phyloP scores from a whole-genome alignment of 2,329 filamentous ascomycete species.

The Apiospora phragmitis region DNA sequence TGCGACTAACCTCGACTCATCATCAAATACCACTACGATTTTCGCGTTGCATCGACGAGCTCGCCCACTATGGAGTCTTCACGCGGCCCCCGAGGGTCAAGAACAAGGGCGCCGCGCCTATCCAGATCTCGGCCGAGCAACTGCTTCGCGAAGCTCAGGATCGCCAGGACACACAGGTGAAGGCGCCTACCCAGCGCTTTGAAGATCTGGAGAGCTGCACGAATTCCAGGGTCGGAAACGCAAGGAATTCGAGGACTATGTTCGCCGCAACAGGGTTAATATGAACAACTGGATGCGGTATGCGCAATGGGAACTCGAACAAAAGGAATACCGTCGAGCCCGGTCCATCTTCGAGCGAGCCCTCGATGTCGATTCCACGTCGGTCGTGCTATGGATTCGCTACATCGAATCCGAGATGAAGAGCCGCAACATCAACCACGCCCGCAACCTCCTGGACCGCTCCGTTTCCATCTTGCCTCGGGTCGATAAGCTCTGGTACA shows the following conservation, averaged over 20 bases:
- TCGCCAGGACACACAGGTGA: constrained; percentile 83
- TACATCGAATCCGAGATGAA: constrained; percentile 98
- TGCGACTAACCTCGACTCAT: not conserved
- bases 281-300: constrained; percentile 99
- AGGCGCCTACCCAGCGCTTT: constrained; percentile 92
- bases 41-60: not conserved
- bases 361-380: constrained; percentile 86
- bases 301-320: constrained; percentile 94
- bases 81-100: constrained; percentile 92
- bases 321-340: constrained; percentile 93
- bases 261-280: constrained; percentile 88
- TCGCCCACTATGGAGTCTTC: constrained; percentile 75
- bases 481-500: constrained; percentile 98
- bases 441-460: constrained; percentile 88
- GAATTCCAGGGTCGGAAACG: constrained; percentile 95
- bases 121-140: constrained; percentile 95
- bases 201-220: constrained; percentile 96
- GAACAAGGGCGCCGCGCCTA: constrained; percentile 92
- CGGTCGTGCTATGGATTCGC: constrained; percentile 83
- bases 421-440: constrained; percentile 92
- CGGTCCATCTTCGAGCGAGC: constrained; percentile 93
- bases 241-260: constrained; percentile 97
- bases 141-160: constrained; percentile 96
- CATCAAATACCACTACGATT: not conserved
- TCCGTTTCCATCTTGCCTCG: constrained; percentile 90